phyloP scores from a whole-genome alignment of 148 eudicot genomes.

The Rhododendron molle region DNA sequence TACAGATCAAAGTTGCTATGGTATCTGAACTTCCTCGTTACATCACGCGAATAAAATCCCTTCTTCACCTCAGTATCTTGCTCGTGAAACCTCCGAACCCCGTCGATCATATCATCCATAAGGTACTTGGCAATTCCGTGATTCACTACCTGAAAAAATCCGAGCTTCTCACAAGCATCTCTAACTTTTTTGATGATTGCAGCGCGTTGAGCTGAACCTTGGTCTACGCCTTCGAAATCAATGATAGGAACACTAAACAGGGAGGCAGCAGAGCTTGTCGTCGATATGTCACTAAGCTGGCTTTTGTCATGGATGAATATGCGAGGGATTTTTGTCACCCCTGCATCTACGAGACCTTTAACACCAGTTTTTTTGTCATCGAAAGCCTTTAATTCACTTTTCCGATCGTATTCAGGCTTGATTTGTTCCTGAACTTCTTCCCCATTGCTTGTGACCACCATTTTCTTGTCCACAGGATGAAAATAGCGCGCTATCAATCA shows the following conservation, averaged over 20 bases:
- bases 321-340: conserved; percentile 14
- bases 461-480: background rate
- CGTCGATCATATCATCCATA: conserved; percentile 5
- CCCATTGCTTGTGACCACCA: background rate
- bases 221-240: background rate
- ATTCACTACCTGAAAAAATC: conserved; percentile 36
- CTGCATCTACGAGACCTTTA: conserved; percentile 27
- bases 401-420: background rate
- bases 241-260: conserved; percentile 15
- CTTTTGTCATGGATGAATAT: conserved; percentile 24
- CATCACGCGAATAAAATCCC: conserved; percentile 2
- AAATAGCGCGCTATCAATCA: too few relatives aligned
- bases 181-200: background rate
- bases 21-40: background rate
- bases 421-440: background rate
- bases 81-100: conserved; percentile 15
- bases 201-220: background rate
- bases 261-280: background rate
- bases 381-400: conserved; percentile 10
- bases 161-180: conserved; percentile 17
- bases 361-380: conserved; percentile 35
- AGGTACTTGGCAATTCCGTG: conserved; percentile 9
- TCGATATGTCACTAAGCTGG: background rate
- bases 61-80: conserved; percentile 2
- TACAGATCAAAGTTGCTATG: conserved; percentile 17